Base-by-base conservation (phyloP, 2,329 filamentous ascomycete genomes). In the Curvularia hawaiiensis region DNA sequence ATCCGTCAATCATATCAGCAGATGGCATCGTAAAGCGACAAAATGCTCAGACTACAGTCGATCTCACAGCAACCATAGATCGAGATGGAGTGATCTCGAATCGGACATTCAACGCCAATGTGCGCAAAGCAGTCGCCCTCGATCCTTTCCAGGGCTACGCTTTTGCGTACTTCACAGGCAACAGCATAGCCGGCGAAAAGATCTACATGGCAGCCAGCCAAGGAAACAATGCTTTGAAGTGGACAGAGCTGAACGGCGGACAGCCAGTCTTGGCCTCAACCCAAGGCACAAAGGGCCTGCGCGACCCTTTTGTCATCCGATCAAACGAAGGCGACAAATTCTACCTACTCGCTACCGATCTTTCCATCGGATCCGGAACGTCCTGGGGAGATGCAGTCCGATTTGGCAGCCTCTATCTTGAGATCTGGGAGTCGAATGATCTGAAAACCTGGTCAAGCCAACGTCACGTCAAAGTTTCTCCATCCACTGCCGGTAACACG, bases 351-450 rank as follows among this genome's bases (percentile, higher is more conserved):
- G 82, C 82, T 0, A 85, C 83, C 0, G 82, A 84, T 52, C 72
- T 85, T 0, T 83, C 82, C 0, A 84, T 84, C 50, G 83, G 82
- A 1, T 82, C 80, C 7, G 83, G 83, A 1, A 84, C 82, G 0
- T 80, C 80, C 0, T 85, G 83, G 82, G 76, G 71, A 11, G 75
- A 79, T n/a, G 66, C 82, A 0, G 80, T 83, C 1, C 75, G 77
- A 14, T 76, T 64, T 0, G 82, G 82, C 0, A 84, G 81, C 59
- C 76, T 77, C 8, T 84, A 83, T 52, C 75, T 84, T 2, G 80
- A 84, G 58, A 73, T 84, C 5, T 85, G 83, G 83, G 81, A 84
- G 62, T 82, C 81, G 0, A 71, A 71, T 16, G 81, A 84, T 54
- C 75, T 84, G 1, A 72, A 79, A 24, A 80, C 67, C n/a, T 84